These are phyloP conservation scores for Rubroshorea leprosula DNA, from an alignment of 345 rosid genomes.

Conservation along the genomic window DNA sequence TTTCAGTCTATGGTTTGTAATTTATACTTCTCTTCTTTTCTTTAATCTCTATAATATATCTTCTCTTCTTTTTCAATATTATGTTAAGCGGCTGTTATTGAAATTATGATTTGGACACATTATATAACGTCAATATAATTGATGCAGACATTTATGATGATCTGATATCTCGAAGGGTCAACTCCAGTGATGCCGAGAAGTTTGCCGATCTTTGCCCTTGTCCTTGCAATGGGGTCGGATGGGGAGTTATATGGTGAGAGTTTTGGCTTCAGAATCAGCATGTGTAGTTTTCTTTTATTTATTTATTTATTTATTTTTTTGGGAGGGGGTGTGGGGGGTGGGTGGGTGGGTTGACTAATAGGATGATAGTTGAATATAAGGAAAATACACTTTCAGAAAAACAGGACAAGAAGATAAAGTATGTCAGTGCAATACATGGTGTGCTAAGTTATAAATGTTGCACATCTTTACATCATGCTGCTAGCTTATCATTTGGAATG, in stretches of 20 bases:
- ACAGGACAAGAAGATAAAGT: too few relatives aligned
- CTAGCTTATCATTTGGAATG: not conserved
- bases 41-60: not conserved
- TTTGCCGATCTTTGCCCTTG: constrained; percentile 98
- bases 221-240: constrained; percentile 74
- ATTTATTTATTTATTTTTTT: too few relatives aligned
- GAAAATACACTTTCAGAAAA: too few relatives aligned
- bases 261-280: constrained; percentile 10
- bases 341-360: too few relatives aligned
- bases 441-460: not conserved
- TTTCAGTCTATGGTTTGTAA: constrained; percentile 84
- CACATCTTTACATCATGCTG: not conserved
- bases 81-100: not conserved
- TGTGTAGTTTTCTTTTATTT: too few relatives aligned
- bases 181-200: constrained; percentile 96
- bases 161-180: constrained; percentile 82
- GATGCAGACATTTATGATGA: constrained; percentile 84
- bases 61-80: not conserved
- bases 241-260: constrained; percentile 92
- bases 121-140: constrained; percentile 10
- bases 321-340: too few relatives aligned
- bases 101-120: not conserved
- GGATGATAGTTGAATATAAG: too few relatives aligned
- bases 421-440: too few relatives aligned
- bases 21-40: not conserved